Base-by-base conservation (phyloP, 352 stramenopile genomes). In the Phytophthora uliginosa region DNA sequence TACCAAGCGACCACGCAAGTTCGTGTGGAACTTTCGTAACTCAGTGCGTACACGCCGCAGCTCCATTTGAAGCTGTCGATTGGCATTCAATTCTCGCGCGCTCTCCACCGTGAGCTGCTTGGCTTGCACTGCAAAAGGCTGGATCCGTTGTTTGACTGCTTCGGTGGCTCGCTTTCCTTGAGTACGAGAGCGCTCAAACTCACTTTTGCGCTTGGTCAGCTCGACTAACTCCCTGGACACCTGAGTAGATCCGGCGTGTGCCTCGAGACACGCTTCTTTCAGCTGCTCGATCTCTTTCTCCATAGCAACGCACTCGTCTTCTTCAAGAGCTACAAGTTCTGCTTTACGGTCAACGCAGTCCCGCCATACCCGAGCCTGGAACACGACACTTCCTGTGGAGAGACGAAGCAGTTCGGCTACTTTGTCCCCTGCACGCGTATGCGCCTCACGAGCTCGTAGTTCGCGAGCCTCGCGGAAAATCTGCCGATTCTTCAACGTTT, bases 291-390 rank as follows among this genome's bases (percentile, higher is more conserved):
- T 67, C 65, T 91, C 82, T 1, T 65, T 70, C 62, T 91, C 85
- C 56, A 89, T 72, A 13, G 66, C 78, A 6, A 73, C 47, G 17
- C 69, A 85, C 15, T 81, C 71, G 2, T 67, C 65, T 42, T 93
- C 84, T 57, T 86, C 74, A 47, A 92, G 72, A 31, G 69, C 80
- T 9, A 61, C 59, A 36, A 92, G 67, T 36, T 81, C 53, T 26
- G 79, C 20, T 48, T 85, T 87, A 42, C 77, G 69, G 56, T 88
- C 86, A 20, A 90, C 65, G 22, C 83, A 90, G 55, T 93, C 86
- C 1, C 79, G 78, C 88, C 88, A 95, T 17, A 94, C 85, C 7
- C 75, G 76, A 42, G 88, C 84, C 51, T 92, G 88, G 62, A 92
- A 95, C 13, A 91, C 64, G 22, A 90, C 81, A 60, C 74, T 76